Evolutionary conservation across 1,139 yeast genomes (phyloP).

Genomic region (Nadsonia starkeyi-henricii): DNA sequence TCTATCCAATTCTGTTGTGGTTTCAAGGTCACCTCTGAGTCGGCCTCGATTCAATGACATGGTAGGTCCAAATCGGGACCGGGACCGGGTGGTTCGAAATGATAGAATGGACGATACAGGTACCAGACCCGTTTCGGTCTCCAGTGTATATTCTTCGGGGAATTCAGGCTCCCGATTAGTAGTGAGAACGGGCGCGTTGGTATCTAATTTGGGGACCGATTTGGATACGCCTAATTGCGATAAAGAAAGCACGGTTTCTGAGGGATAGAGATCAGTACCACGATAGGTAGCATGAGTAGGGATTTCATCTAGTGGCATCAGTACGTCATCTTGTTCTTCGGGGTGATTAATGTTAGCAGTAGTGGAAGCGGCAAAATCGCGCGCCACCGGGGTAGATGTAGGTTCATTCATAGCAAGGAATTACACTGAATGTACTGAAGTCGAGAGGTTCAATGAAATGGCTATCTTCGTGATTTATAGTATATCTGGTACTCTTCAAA

Average conservation of each 20-base stretch:
- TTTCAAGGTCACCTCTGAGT: constrained; percentile 3
- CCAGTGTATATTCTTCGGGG: constrained; percentile 84
- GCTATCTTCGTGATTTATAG: no score
- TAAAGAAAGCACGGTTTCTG: constrained; percentile 61
- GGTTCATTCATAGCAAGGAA: background rate
- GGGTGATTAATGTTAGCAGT: constrained; percentile 10
- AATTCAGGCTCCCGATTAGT: constrained; percentile 43
- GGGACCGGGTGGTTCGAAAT: background rate
- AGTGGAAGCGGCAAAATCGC: constrained; percentile 6
- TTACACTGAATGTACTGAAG: no score
- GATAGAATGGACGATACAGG: constrained; percentile 52
- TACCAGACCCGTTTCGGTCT: constrained; percentile 76
- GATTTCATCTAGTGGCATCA: background rate
- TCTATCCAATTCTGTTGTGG: constrained; percentile 7
- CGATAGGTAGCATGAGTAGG: constrained; percentile 17
- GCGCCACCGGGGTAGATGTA: background rate
- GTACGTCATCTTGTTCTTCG: constrained; percentile 7
- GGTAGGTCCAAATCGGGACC: no score
- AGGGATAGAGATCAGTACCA: constrained; percentile 22
- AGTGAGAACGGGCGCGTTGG: constrained; percentile 36
- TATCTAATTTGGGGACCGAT: constrained; percentile 39
- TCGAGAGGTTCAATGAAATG: no score
- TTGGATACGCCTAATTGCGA: constrained; percentile 46
- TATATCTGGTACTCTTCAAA: no score
- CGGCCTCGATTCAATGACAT: no score